Evolutionary conservation across 179 eudicot species (phyloP).

Genomic region (Vitellaria paradoxa): DNA sequence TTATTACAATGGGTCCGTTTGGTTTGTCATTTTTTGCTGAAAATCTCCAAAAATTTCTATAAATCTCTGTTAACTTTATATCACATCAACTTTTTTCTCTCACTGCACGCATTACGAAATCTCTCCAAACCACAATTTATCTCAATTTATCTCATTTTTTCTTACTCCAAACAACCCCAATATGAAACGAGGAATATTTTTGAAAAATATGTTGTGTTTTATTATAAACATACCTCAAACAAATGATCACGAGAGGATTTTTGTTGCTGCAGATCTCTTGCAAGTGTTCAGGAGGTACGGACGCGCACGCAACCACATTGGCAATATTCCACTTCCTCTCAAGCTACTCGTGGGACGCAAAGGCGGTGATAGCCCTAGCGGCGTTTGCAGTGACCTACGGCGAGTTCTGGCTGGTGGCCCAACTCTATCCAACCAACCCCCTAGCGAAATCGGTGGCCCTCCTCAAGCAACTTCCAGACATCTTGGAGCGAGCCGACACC

Average conservation of each 20-base stretch:
- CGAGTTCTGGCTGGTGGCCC: constrained; percentile 72
- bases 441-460: constrained; percentile 64
- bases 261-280: constrained; percentile 44
- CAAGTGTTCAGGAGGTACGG: constrained; percentile 53
- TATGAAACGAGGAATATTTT: too few species aligned
- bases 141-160: too few species aligned
- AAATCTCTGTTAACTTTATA: too few species aligned
- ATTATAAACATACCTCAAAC: too few species aligned
- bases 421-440: constrained; percentile 48
- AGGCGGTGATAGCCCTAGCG: constrained; percentile 58
- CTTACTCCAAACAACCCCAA: too few species aligned
- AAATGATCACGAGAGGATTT: neutral
- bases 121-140: too few species aligned
- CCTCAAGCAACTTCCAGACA: constrained; percentile 65
- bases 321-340: constrained; percentile 45
- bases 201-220: too few species aligned
- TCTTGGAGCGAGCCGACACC: constrained; percentile 37
- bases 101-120: too few species aligned
- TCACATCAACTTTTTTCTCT: too few species aligned
- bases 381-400: constrained; percentile 71
- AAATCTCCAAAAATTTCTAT: too few species aligned
- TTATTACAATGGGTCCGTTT: too few species aligned
- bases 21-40: too few species aligned
- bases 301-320: constrained; percentile 53
- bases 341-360: constrained; percentile 69